A percentile compares a stretch with the other conserved stretches of the same genome.
Conservation (phyloP, 495 filamentous ascomycete species). For the Paragyromitra xinjiangensis region DNA sequence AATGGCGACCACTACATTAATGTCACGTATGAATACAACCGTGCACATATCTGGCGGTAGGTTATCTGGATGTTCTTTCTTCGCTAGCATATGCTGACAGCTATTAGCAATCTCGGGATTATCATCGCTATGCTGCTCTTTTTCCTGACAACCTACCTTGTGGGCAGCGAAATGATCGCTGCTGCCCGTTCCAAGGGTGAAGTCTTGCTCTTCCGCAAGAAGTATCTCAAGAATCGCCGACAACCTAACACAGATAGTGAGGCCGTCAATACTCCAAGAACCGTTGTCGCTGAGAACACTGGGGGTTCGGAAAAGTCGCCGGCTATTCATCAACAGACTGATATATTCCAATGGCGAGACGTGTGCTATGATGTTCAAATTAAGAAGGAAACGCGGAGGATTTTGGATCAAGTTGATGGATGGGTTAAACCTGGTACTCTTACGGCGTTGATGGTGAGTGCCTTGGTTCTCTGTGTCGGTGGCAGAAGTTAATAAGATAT, state of each 20-base stretch:
- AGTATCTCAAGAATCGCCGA: slow-evolving; percentile 66
- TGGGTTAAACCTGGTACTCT: slow-evolving; percentile 92
- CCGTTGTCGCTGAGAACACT: slow-evolving; percentile 62
- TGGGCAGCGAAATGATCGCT: slow-evolving; percentile 76
- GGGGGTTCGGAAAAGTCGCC: slow-evolving; percentile 59
- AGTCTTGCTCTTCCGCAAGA: slow-evolving; percentile 83
- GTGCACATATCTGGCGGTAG: slow-evolving; percentile 72
- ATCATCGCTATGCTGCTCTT: slow-evolving; percentile 76
- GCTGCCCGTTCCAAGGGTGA: slow-evolving; percentile 86
- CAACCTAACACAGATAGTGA: slow-evolving; percentile 66
- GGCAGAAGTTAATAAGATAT: slow-evolving; percentile 7
- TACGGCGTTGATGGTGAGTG: slow-evolving; percentile 76
- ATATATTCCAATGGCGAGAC: slow-evolving; percentile 86
- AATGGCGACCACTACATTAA: slow-evolving; percentile 68
- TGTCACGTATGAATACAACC: slow-evolving; percentile 67
- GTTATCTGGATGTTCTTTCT: slow-evolving; percentile 71
- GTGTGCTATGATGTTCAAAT: slow-evolving; percentile 91
- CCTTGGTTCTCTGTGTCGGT: not conserved
- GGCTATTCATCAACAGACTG: slow-evolving; percentile 70
- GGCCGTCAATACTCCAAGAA: slow-evolving; percentile 63
- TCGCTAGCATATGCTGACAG: slow-evolving; percentile 69
- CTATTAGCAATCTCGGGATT: slow-evolving; percentile 85
- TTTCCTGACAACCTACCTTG: slow-evolving; percentile 72
- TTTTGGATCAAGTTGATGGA: slow-evolving; percentile 84
- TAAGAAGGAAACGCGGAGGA: slow-evolving; percentile 75